phyloP scores from a whole-genome alignment of 495 filamentous ascomycete species.

The Penicillium flavigenum region DNA sequence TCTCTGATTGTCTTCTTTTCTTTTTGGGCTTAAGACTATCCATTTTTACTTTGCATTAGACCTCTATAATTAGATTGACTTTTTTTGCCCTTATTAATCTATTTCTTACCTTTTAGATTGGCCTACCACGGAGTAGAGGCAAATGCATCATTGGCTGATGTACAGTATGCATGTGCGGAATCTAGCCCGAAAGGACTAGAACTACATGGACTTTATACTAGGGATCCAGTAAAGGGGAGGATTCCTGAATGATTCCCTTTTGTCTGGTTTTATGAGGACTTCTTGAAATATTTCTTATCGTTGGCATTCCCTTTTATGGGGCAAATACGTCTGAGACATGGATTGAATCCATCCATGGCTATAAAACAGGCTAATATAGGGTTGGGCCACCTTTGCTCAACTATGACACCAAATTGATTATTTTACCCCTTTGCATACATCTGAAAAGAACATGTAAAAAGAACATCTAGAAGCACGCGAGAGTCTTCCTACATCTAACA shows the following conservation, averaged over 20 bases:
- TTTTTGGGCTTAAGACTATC: not conserved
- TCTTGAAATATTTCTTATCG: not conserved
- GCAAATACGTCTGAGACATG: constrained; percentile 3
- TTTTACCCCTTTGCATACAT: not conserved
- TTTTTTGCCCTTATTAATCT: not conserved
- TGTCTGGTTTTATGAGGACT: not conserved
- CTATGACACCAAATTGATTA: not conserved
- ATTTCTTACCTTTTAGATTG: not conserved
- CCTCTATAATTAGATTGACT: constrained; percentile 3
- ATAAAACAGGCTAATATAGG: not conserved
- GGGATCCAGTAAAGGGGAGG: not conserved
- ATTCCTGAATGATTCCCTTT: not conserved
- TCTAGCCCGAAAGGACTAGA: constrained; percentile 4
- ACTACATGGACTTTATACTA: not conserved
- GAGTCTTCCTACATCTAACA: no score
- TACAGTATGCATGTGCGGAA: constrained; percentile 8
- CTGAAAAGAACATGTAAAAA: not conserved
- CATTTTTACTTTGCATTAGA: not conserved
- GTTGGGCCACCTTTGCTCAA: not conserved
- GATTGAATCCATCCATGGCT: no score
- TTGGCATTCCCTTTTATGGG: not conserved
- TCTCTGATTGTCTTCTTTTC: constrained; percentile 9
- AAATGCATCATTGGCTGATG: not conserved
- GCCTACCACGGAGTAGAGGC: not conserved
- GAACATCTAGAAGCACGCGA: no score